Percentiles rank a stretch among this genome's conserved stretches.
Conservation (phyloP, 305 asterid genomes). For the Fraxinus angustifolia region DNA sequence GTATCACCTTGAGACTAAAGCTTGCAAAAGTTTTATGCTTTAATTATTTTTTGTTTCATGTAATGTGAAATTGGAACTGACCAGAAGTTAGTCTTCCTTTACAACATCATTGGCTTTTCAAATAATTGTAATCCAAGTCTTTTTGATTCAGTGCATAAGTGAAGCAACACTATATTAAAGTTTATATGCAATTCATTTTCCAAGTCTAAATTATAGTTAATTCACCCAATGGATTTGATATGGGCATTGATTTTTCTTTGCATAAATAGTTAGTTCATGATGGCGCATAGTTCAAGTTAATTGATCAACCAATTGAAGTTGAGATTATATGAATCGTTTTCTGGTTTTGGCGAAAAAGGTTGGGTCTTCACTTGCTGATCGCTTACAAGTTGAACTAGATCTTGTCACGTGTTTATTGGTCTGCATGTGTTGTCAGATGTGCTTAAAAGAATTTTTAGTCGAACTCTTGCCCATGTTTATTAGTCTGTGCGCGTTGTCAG, state of each 20-base stretch:
- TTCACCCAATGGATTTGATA: not conserved
- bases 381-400: not conserved
- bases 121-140: not conserved
- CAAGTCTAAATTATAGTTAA: not conserved
- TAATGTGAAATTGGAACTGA: not conserved
- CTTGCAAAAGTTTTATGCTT: not conserved
- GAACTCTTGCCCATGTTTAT: not conserved
- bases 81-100: not conserved
- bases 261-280: not conserved
- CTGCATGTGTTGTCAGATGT: not conserved
- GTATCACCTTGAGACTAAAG: not conserved
- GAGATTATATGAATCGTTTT: not conserved
- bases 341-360: not conserved
- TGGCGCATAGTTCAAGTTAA: not conserved
- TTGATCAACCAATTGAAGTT: not conserved
- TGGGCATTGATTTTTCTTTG: not conserved
- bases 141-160: not conserved
- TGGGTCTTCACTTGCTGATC: not conserved
- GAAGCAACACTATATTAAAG: not conserved
- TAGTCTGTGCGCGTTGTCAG: not conserved
- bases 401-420: not conserved
- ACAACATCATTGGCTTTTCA: not conserved
- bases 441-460: not conserved
- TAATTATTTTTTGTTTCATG: not conserved
- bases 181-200: not conserved